Evolutionary conservation across 768 basidiomycete genomes (phyloP), one percentile per base, ranked within the genome.

Genomic region (Gelatoporia subvermispora): DNA sequence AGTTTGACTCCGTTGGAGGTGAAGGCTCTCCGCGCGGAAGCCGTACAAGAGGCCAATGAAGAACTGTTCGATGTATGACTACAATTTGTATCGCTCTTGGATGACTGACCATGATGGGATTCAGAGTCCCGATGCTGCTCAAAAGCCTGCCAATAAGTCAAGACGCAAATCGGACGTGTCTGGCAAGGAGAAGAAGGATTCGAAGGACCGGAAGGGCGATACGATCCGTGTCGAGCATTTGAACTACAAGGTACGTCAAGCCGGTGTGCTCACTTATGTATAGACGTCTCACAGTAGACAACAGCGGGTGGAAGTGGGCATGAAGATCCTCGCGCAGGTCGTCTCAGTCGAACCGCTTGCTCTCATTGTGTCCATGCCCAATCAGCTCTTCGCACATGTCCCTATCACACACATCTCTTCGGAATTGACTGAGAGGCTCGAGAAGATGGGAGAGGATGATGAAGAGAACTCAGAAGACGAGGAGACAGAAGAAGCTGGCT

Each of bases 361-460:
- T 39, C 77, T 99, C 50, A 78, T 98, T 49, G 73, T 98, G 23
- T 97, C 95, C 16, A 75, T 99, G n/a, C 95, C 96, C 16, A 90
- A 94, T 59, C 94, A 97, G 68, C 81, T 99, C 35, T 79, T 89
- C 56, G 96, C 81, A 8, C 93, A 99, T 67, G 76, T 98, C 28
- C 94, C 95, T 20, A 91, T 99, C 54, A 98, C 94, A 35, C 85
- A 93, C 65, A 78, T 98, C 49, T 89, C 93, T 13, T 68, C 78
- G 25, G 84, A 88, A 60, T 75, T 93, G 50, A 97, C 93, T 8
- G 57, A 67, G 23, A 71, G 77, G 17, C 74, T 98, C 23, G 87
- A 90, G 61, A 72, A 75, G 25, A 74, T 77, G 54, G 81, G 75
- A 43, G 72, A 69, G 35, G 75, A 71, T 3, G 74, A 76, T 25